A percentile compares a stretch with the other conserved stretches of the same genome.
phyloP scores from a whole-genome alignment of 1,284 basidiomycete species.

The Limonomyces culmigenus region DNA sequence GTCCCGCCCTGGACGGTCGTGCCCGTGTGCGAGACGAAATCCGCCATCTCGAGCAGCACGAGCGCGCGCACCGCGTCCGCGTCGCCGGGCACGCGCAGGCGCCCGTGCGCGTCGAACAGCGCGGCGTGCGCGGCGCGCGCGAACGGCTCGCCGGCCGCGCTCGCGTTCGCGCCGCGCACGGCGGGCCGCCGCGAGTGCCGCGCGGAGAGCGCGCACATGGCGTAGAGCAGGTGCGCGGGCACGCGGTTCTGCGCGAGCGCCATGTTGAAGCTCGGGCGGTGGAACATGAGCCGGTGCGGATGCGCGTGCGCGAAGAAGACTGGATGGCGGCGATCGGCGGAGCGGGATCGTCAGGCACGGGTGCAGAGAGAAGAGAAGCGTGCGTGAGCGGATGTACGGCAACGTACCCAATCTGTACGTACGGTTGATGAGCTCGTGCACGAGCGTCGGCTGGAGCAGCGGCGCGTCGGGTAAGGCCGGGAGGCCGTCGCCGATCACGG shows the following conservation, averaged over 20 bases:
- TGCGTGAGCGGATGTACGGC: no score
- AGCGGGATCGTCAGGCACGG: conserved; percentile 7
- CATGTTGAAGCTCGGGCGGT: conserved; percentile 55
- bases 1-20: not conserved
- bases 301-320: conserved; percentile 72
- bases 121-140: conserved; percentile 46
- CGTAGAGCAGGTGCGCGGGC: conserved; percentile 48
- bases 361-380: conserved; percentile 2
- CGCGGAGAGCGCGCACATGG: conserved; percentile 59
- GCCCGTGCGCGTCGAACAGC: conserved; percentile 52
- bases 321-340: conserved; percentile 12
- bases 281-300: conserved; percentile 54
- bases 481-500: no score
- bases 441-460: conserved; percentile 47
- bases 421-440: conserved; percentile 61
- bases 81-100: conserved; percentile 33
- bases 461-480: no score
- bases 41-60: conserved; percentile 50
- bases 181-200: conserved; percentile 50
- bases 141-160: conserved; percentile 52
- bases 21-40: conserved; percentile 23
- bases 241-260: conserved; percentile 44
- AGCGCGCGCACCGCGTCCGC: conserved; percentile 57
- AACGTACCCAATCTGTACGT: conserved; percentile 16
- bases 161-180: conserved; percentile 36